These are phyloP conservation scores for Westerdykella sp. DNA, from an alignment of 2,329 filamentous ascomycete species.

Conservation along the genomic window DNA sequence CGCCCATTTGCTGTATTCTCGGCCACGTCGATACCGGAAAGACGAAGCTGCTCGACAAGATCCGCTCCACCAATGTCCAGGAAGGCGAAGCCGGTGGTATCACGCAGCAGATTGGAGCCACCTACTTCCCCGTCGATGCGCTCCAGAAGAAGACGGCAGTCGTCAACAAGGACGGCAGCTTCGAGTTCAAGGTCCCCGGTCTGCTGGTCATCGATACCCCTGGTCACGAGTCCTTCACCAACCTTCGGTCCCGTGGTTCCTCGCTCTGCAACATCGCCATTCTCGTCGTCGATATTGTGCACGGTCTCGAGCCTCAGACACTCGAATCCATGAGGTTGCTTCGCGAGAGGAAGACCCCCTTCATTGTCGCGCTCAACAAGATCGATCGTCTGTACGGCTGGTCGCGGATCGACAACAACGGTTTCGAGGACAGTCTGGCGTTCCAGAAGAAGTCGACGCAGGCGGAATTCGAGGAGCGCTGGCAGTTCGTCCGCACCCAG, in stretches of 20 bases:
- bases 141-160: constrained; percentile 88
- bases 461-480: constrained; percentile 85
- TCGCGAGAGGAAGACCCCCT: constrained; percentile 88
- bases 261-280: constrained; percentile 99
- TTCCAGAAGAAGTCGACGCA: constrained; percentile 90
- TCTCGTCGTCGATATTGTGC: constrained; percentile 98
- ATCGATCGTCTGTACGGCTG: constrained; percentile 98
- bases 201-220: constrained; percentile 95
- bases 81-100: constrained; percentile 99
- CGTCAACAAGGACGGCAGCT: constrained; percentile 81
- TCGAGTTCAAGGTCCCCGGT: constrained; percentile 97
- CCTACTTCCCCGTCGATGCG: constrained; percentile 95
- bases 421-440: constrained; percentile 85
- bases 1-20: constrained; percentile 98
- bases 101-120: constrained; percentile 98
- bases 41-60: constrained; percentile 98
- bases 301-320: constrained; percentile 95
- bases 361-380: constrained; percentile 98
- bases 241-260: constrained; percentile 90
- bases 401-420: constrained; percentile 98
- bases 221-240: constrained; percentile 99
- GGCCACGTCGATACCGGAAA: constrained; percentile 99
- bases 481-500: constrained; percentile 85
- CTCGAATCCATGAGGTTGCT: constrained; percentile 95
- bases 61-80: constrained; percentile 96